A percentile compares a stretch with the other conserved stretches of the same genome.
Conservation (phyloP, 352 stramenopile genomes). For the Globisporangium carolinianum region DNA sequence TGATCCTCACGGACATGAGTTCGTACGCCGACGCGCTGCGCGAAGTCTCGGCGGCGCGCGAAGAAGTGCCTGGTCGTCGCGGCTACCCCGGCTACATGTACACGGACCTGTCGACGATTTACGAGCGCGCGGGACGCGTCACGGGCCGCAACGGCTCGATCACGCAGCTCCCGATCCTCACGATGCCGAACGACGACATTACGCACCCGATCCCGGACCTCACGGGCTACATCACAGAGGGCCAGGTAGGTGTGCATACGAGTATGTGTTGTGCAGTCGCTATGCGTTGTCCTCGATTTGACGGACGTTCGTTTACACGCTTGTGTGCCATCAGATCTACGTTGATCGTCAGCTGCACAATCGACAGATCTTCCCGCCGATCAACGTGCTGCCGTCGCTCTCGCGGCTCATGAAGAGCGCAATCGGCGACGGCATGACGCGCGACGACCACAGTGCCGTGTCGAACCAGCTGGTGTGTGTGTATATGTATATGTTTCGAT, state of each 20-base stretch:
- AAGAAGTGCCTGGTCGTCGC: constrained; percentile 96
- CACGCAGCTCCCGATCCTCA: constrained; percentile 98
- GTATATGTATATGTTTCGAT: background rate
- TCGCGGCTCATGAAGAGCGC: constrained; percentile 99
- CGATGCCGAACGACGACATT: constrained; percentile 99
- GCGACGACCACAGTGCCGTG: constrained; percentile 96
- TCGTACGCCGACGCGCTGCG: constrained; percentile 97
- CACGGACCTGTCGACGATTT: constrained; percentile 99
- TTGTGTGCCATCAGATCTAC: constrained; percentile 84
- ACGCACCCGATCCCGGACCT: constrained; percentile 99
- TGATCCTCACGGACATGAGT: constrained; percentile 99
- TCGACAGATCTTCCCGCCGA: constrained; percentile 98
- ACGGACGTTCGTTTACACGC: background rate
- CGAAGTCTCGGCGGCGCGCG: constrained; percentile 92
- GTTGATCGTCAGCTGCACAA: constrained; percentile 97
- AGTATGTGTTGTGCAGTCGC: background rate
- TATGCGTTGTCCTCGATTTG: background rate
- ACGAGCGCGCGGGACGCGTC: constrained; percentile 97
- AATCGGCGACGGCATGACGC: constrained; percentile 99
- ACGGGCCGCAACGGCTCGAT: constrained; percentile 98
- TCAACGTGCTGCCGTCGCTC: constrained; percentile 98
- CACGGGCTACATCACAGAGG: constrained; percentile 99
- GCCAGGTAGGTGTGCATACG: constrained; percentile 63
- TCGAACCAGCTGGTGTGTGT: constrained; percentile 96
- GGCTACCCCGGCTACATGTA: constrained; percentile 99